A percentile compares a stretch with the other conserved stretches of the same genome.
Conservation (phyloP, 108 stramenopile species). For the Nitzschia sp. region DNA sequence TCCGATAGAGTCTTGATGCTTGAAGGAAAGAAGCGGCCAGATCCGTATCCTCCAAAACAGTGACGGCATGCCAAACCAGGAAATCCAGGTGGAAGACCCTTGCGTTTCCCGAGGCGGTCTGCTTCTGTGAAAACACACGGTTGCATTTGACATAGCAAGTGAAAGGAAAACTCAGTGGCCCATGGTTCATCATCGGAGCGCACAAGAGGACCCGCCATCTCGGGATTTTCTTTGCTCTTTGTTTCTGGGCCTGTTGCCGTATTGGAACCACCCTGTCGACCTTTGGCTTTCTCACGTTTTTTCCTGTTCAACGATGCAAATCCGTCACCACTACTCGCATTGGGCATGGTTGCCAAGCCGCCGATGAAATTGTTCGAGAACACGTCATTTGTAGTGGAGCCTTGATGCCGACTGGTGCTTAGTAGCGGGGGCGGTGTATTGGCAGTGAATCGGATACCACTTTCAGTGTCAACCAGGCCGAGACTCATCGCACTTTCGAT, state of each 20-base stretch:
- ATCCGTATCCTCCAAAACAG: slow-evolving; percentile 79
- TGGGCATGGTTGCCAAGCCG: background rate
- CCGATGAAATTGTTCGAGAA: background rate
- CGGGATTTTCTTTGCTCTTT: background rate
- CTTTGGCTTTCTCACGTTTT: background rate
- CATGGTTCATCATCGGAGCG: slow-evolving; percentile 60
- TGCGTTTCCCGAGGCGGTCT: slow-evolving; percentile 79
- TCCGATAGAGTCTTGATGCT: slow-evolving; percentile 82
- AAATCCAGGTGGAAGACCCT: slow-evolving; percentile 72
- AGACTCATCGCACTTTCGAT: slow-evolving; percentile 60
- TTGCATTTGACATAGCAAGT: slow-evolving; percentile 75
- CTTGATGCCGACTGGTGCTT: slow-evolving; percentile 1
- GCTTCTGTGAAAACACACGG: slow-evolving; percentile 82
- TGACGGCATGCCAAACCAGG: slow-evolving; percentile 80
- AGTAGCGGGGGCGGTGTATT: slow-evolving; percentile 31
- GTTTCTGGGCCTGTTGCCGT: background rate
- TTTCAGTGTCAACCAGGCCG: slow-evolving; percentile 75
- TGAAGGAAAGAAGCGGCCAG: slow-evolving; percentile 84
- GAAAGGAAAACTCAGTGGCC: slow-evolving; percentile 78
- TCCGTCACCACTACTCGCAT: background rate
- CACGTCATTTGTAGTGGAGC: background rate
- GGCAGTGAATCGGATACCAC: slow-evolving; percentile 69
- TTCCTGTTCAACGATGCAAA: background rate
- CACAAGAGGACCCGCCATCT: slow-evolving; percentile 41
- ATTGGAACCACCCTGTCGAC: background rate